A percentile compares a stretch with the other conserved stretches of the same genome.
phyloP scores from a whole-genome alignment of 768 basidiomycete genomes.

The Imleria badia region DNA sequence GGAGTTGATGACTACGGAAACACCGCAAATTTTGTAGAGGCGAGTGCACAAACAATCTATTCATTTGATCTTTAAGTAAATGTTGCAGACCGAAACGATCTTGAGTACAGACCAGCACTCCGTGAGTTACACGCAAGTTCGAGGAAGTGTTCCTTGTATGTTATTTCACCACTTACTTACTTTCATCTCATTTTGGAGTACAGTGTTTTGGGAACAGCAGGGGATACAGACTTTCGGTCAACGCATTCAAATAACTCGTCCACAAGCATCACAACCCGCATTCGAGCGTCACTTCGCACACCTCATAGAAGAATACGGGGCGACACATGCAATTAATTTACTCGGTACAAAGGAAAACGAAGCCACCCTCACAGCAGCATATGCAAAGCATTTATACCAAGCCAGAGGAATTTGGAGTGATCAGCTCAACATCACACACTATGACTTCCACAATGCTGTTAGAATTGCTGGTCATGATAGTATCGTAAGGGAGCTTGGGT shows the following conservation, averaged over 20 bases:
- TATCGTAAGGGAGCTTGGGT: conserved; percentile 74
- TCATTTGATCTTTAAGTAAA: conserved; percentile 8
- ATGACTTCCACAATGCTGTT: conserved; percentile 91
- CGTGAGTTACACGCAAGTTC: conserved; percentile 90
- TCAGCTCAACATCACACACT: conserved; percentile 78
- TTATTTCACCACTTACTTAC: conserved; percentile 5
- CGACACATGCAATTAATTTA: conserved; percentile 86
- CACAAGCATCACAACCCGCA: conserved; percentile 94
- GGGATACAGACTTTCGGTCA: conserved; percentile 94
- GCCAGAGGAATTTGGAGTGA: conserved; percentile 63
- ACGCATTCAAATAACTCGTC: conserved; percentile 91
- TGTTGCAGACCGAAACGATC: conserved; percentile 81
- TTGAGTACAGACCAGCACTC: conserved; percentile 85
- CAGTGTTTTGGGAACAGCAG: conserved; percentile 99
- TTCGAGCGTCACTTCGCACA: conserved; percentile 93
- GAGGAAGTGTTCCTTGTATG: conserved; percentile 94
- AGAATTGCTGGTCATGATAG: conserved; percentile 83
- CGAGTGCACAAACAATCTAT: conserved; percentile 30
- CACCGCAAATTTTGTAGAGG: conserved; percentile 96
- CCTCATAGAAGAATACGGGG: conserved; percentile 81
- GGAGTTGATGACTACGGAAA: conserved; percentile 96
- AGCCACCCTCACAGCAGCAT: conserved; percentile 76
- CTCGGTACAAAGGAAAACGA: conserved; percentile 94
- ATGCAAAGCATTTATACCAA: conserved; percentile 74
- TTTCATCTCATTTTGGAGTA: conserved; percentile 11